Base-by-base conservation (phyloP, 2,329 filamentous ascomycete species). In the Trichoderma polysporum region DNA sequence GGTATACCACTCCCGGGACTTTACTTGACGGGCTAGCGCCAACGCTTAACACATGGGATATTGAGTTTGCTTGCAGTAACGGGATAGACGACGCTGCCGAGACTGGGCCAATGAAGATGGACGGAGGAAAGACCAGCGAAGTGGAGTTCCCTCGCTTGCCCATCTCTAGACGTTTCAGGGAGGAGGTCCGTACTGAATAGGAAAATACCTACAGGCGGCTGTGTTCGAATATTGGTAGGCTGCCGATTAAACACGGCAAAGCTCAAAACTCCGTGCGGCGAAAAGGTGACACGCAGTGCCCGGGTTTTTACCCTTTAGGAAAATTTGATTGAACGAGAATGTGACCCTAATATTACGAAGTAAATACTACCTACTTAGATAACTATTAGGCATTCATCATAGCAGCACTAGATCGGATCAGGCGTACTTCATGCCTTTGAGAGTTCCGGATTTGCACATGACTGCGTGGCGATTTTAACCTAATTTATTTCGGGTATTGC, bases 21-120 rank as follows among this genome's bases (percentile, higher is more conserved):
- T 63, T 66, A 31, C 25, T 47, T 29, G 58, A 41, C 2, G 65
- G 65, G 27, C 57, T 66, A 31, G 65, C 58, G n/a, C 65, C 65
- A 37, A 63, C 27, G 29, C 65, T 67, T 35, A 63, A 63, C 27
- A 63, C 65, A 63, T 63, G 56, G 7, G 35, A 63, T 62, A 54
- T 67, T 13, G 58, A 63, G n/a, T 67, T 54, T 22, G 35, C 33
- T 15, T 56, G 58, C 29, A 54, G 29, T 10, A 67, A 54, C 6
- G 37, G 27, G 15, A 52, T 7, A 12, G 58, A 56, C 4, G 58
- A 67, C 22, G 57, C 65, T 47, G 57, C 65, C 6, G 65, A 63
- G 19, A n/a, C 49, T 22, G 65, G 65, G 1, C 58, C 65, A 15
- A 67, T 52, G 35, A 45, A 56, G 13, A 63, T 56, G 19, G 49